Conservation (phyloP, 2,329 filamentous ascomycete genomes). For the Monascus ruber region DNA sequence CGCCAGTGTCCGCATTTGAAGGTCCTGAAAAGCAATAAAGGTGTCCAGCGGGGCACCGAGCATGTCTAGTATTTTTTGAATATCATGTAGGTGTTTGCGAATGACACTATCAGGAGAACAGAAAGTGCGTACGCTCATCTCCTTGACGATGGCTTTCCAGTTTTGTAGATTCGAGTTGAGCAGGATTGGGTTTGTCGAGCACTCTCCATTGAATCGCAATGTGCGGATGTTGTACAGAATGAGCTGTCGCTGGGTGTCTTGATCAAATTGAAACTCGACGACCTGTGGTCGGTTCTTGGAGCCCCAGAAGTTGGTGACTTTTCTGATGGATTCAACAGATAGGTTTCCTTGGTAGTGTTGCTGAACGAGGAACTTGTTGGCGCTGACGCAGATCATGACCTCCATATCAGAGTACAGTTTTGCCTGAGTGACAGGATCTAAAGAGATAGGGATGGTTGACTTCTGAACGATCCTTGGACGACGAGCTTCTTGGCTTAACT, state of each 20-base stretch:
- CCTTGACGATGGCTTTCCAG: constrained; percentile 37
- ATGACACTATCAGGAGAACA: constrained; percentile 40
- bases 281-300: constrained; percentile 38
- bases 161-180: constrained; percentile 37
- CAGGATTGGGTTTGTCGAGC: constrained; percentile 26
- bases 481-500: constrained; percentile 3
- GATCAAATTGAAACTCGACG: constrained; percentile 42
- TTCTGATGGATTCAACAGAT: constrained; percentile 27
- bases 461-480: constrained; percentile 9
- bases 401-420: constrained; percentile 36
- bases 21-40: constrained; percentile 27
- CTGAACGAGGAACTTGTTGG: constrained; percentile 34
- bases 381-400: constrained; percentile 33
- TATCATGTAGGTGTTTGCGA: constrained; percentile 39
- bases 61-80: constrained; percentile 39
- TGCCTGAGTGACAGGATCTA: constrained; percentile 30
- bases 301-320: constrained; percentile 30
- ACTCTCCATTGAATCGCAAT: constrained; percentile 36
- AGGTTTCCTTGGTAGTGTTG: constrained; percentile 31
- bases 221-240: constrained; percentile 35
- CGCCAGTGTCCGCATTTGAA: constrained; percentile 22
- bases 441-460: constrained; percentile 25
- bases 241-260: constrained; percentile 38
- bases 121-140: constrained; percentile 40
- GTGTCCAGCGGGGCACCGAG: constrained; percentile 32